A percentile compares a stretch with the other conserved stretches of the same genome.
Evolutionary conservation across 108 stramenopile species (phyloP).

Genomic region (Cyclostephanos invisitatus): DNA sequence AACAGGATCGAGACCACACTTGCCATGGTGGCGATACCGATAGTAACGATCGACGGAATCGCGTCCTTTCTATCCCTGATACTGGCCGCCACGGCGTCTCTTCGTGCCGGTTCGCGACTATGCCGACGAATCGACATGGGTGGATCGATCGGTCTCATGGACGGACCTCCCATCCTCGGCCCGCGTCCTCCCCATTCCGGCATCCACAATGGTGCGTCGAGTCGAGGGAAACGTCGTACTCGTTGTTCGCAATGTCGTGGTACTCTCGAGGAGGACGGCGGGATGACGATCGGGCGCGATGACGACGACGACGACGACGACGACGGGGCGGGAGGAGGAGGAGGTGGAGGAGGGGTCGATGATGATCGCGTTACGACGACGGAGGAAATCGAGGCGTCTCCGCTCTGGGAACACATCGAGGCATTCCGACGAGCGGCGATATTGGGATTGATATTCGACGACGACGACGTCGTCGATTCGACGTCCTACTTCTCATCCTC

Average conservation of each 20-base stretch:
- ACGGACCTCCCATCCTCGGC: slow-evolving; percentile 67
- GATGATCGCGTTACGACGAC: slow-evolving; percentile 5
- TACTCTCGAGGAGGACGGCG: neutral
- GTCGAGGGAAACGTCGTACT: too few species aligned
- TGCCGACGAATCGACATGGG: slow-evolving; percentile 47
- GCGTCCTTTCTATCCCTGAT: slow-evolving; percentile 27
- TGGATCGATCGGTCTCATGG: slow-evolving; percentile 70
- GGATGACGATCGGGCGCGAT: neutral
- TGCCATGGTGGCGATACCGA: too few species aligned
- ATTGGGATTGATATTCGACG: slow-evolving; percentile 44
- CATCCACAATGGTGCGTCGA: too few species aligned
- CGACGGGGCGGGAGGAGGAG: slow-evolving; percentile 2
- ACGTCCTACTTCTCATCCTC: too few species aligned
- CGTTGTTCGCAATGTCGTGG: too few species aligned
- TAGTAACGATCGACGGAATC: slow-evolving; percentile 18
- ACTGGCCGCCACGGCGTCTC: slow-evolving; percentile 56
- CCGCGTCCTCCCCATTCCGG: slow-evolving; percentile 5
- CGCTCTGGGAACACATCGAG: slow-evolving; percentile 68
- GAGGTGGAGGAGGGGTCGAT: neutral
- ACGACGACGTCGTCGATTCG: neutral
- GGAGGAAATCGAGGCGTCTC: slow-evolving; percentile 31
- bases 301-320: neutral
- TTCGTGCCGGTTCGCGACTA: slow-evolving; percentile 71
- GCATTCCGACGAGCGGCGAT: slow-evolving; percentile 65
- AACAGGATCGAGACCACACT: too few species aligned